Evolutionary conservation across 805 yeast species (phyloP).

Genomic region (Hanseniaspora hatyaiensis): DNA sequence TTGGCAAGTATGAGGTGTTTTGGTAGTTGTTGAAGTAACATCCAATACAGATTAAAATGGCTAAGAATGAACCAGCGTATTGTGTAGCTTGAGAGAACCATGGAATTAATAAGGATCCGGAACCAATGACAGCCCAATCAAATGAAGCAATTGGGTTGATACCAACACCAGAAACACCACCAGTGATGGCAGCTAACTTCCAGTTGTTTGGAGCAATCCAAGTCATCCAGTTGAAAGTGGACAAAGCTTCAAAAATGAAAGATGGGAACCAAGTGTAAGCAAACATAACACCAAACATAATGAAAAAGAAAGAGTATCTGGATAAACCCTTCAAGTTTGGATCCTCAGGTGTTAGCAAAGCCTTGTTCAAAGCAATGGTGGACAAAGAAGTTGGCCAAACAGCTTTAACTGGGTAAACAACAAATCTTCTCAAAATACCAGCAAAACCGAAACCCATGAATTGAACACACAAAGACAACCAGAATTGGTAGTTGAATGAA

Average conservation of each 20-base stretch:
- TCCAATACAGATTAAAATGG: conserved; percentile 29
- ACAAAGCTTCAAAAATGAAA: conserved; percentile 48
- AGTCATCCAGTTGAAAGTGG: conserved; percentile 41
- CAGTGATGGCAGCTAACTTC: conserved; percentile 49
- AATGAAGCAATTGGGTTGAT: conserved; percentile 43
- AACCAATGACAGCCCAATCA: conserved; percentile 39
- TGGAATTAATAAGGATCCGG: conserved; percentile 35
- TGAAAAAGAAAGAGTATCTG: conserved; percentile 38
- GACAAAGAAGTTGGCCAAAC: conserved; percentile 57
- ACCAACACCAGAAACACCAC: conserved; percentile 38
- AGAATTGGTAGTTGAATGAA: conserved; percentile 38
- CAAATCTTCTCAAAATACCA: conserved; percentile 46
- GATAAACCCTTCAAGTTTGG: conserved; percentile 29
- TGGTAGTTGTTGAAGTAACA: conserved; percentile 41
- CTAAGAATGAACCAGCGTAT: conserved; percentile 29
- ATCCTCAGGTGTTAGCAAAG: conserved; percentile 35
- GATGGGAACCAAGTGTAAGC: conserved; percentile 60
- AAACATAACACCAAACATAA: conserved; percentile 35
- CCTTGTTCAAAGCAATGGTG: conserved; percentile 44
- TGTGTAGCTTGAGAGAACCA: conserved; percentile 30
- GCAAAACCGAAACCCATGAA: conserved; percentile 57
- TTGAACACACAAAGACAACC: conserved; percentile 47
- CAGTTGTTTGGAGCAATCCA: conserved; percentile 32
- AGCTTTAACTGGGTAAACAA: conserved; percentile 49
- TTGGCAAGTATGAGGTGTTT: conserved; percentile 51